Evolutionary conservation across 495 filamentous ascomycete genomes (phyloP).

Genomic region (Daldinia loculata): DNA sequence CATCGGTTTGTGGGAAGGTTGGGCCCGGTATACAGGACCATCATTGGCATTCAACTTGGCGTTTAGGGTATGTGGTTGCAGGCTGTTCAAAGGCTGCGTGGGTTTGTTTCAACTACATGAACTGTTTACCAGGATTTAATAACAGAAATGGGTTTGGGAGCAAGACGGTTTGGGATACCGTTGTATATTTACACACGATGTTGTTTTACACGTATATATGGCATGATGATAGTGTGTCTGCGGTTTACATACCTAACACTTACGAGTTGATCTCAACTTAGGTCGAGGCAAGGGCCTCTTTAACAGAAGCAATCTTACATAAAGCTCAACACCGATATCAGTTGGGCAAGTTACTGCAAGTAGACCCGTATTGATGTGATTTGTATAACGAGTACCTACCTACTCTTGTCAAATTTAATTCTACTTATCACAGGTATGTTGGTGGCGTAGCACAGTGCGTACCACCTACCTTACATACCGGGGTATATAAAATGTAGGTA

Average conservation of each 20-base stretch:
- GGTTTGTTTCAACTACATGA: background rate
- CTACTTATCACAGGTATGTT: background rate
- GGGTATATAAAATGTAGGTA: background rate
- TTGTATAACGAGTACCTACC: background rate
- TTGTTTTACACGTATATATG: background rate
- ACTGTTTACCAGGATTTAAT: background rate
- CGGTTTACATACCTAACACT: background rate
- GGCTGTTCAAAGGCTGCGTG: background rate
- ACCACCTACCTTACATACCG: background rate
- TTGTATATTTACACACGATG: background rate
- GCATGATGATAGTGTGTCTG: constrained; percentile 1
- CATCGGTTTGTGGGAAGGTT: constrained; percentile 2
- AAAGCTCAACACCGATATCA: background rate
- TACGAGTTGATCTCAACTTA: background rate
- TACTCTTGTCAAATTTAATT: background rate
- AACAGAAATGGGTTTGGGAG: background rate
- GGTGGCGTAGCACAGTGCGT: background rate
- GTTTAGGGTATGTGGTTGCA: constrained; percentile 8
- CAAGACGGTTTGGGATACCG: background rate
- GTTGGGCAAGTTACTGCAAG: no score
- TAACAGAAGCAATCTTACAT: background rate
- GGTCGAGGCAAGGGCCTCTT: background rate
- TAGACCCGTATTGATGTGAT: background rate
- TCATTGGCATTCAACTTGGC: constrained; percentile 31
- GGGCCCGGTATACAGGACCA: constrained; percentile 9